Percentiles rank a stretch among this genome's conserved stretches.
Conservation (phyloP, 1,139 yeast species). For the Scheffersomyces segobiensis region DNA sequence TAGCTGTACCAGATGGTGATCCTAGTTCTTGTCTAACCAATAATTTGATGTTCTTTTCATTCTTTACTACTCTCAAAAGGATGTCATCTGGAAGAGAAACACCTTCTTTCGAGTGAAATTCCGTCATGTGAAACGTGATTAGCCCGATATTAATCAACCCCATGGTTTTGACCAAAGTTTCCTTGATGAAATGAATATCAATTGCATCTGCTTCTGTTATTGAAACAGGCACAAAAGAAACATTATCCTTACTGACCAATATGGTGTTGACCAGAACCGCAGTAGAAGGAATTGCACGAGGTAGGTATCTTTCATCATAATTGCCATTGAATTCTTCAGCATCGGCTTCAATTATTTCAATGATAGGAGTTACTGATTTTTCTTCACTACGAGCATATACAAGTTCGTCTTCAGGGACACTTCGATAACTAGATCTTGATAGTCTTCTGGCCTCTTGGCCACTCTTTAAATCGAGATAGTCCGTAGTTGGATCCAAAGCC, state of each 20-base stretch:
- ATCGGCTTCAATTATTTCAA: not conserved
- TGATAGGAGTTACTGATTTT: constrained; percentile 2
- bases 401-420: constrained; percentile 3
- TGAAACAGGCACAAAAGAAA: constrained; percentile 48
- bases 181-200: constrained; percentile 27
- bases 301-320: constrained; percentile 28
- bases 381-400: not conserved
- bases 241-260: constrained; percentile 62
- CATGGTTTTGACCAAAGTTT: constrained; percentile 37
- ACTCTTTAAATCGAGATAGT: not conserved
- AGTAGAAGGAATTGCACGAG: constrained; percentile 15
- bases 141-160: constrained; percentile 40
- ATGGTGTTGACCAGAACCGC: constrained; percentile 21
- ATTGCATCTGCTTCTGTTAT: constrained; percentile 15
- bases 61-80: constrained; percentile 32
- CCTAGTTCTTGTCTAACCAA: constrained; percentile 42
- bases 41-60: constrained; percentile 35
- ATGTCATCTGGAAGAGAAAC: constrained; percentile 54
- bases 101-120: constrained; percentile 66
- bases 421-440: constrained; percentile 1
- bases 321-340: not conserved
- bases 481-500: not conserved
- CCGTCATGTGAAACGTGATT: constrained; percentile 66
- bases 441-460: constrained; percentile 1
- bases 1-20: constrained; percentile 33